Conservation (phyloP, 768 basidiomycete genomes). For the Lentinula edodes region DNA sequence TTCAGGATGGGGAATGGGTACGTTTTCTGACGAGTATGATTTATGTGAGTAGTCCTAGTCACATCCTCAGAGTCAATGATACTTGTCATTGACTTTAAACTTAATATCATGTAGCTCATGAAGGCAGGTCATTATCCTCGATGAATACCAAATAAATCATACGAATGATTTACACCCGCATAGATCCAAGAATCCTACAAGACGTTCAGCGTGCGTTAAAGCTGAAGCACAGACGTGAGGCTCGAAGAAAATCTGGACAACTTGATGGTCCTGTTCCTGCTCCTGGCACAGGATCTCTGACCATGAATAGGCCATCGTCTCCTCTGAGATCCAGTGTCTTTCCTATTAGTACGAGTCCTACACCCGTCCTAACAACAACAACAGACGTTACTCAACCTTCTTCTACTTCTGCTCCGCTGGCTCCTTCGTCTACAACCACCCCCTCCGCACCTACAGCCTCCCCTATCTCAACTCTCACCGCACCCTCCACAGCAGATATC, state of each 20-base stretch:
- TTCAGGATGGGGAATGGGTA: background rate
- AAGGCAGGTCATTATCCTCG: conserved; percentile 47
- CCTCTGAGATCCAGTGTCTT: background rate
- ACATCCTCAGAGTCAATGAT: too few species aligned
- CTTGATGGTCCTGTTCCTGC: conserved; percentile 12
- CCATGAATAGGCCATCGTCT: background rate
- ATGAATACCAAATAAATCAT: background rate
- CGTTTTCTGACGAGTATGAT: conserved; percentile 71
- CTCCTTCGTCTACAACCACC: conserved; percentile 23
- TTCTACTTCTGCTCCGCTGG: conserved; percentile 9
- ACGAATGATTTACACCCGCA: background rate
- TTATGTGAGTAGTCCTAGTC: conserved; percentile 64
- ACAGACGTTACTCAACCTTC: too few species aligned
- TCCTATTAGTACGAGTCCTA: background rate
- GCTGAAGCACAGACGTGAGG: conserved; percentile 70
- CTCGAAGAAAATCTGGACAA: conserved; percentile 38
- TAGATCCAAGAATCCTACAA: conserved; percentile 76
- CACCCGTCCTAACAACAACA: background rate
- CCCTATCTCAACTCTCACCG: conserved; percentile 14
- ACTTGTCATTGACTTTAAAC: too few species aligned
- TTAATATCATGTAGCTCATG: too few species aligned
- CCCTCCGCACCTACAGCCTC: conserved; percentile 20
- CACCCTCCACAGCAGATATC: conserved; percentile 36
- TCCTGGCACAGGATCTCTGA: background rate
- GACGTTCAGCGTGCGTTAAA: conserved; percentile 75